These are phyloP conservation scores for Amphicarpaea edgeworthii DNA, from an alignment of 306 rosid genomes.

Conservation along the genomic window DNA sequence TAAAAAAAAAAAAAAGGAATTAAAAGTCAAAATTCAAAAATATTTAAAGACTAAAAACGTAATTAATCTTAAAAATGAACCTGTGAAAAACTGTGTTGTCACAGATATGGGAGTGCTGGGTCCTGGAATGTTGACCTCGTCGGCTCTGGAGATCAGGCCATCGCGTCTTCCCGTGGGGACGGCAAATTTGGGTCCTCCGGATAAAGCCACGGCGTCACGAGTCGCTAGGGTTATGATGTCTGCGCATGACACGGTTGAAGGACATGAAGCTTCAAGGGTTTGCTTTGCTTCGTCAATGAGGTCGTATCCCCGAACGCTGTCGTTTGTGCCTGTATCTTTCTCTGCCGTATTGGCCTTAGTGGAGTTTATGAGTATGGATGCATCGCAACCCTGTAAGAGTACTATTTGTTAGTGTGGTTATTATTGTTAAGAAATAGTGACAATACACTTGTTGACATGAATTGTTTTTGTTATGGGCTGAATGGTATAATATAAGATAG, in stretches of 20 bases:
- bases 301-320: constrained; percentile 52
- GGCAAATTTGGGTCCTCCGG: constrained; percentile 60
- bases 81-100: background rate
- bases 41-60: no score
- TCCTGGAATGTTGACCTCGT: constrained; percentile 52
- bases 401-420: background rate
- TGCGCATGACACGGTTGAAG: constrained; percentile 67
- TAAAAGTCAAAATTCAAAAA: no score
- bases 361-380: constrained; percentile 62
- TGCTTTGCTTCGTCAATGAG: constrained; percentile 57
- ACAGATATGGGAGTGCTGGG: constrained; percentile 22
- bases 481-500: no score
- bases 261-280: constrained; percentile 57
- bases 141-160: constrained; percentile 40
- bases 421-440: no score
- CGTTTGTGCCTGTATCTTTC: constrained; percentile 47
- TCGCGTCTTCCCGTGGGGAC: constrained; percentile 63
- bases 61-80: no score
- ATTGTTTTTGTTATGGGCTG: no score
- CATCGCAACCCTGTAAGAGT: constrained; percentile 59
- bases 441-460: no score
- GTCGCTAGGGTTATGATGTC: constrained; percentile 66
- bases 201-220: constrained; percentile 57
- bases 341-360: constrained; percentile 36
- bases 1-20: no score